A percentile compares a stretch with the other conserved stretches of the same genome.
Conservation (phyloP, 805 yeast genomes). For the Candida andamanensis region DNA sequence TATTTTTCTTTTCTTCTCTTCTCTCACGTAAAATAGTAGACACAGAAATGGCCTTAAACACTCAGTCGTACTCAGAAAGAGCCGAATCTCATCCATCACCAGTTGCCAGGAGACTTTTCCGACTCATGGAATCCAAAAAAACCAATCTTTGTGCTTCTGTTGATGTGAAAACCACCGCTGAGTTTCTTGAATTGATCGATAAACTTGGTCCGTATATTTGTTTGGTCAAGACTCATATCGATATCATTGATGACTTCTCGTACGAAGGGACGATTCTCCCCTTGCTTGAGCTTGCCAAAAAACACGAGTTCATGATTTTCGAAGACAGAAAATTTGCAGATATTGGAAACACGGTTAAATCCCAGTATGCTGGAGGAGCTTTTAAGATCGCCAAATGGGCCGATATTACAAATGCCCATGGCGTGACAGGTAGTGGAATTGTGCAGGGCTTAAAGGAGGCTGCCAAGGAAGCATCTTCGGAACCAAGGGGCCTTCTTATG, state of each 20-base stretch:
- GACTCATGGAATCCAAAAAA: conserved; percentile 71
- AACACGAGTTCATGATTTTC: conserved; percentile 85
- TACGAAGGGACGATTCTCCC: conserved; percentile 78
- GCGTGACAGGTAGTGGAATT: conserved; percentile 93
- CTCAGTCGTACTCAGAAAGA: conserved; percentile 55
- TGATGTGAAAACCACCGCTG: conserved; percentile 78
- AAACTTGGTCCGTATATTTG: conserved; percentile 87
- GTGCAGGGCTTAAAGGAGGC: conserved; percentile 85
- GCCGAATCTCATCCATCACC: conserved; percentile 70
- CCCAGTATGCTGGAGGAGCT: conserved; percentile 88
- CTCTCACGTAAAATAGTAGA: no score
- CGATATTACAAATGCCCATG: conserved; percentile 96
- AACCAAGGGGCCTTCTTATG: conserved; percentile 89
- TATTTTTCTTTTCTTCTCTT: conserved; percentile 1
- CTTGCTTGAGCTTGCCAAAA: conserved; percentile 61
- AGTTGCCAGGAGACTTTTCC: conserved; percentile 69
- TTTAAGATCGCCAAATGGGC: conserved; percentile 91
- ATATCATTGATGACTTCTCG: conserved; percentile 83
- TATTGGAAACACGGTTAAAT: conserved; percentile 94
- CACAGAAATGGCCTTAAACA: conserved; percentile 20
- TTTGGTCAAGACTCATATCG: conserved; percentile 90
- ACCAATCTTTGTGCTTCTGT: conserved; percentile 92
- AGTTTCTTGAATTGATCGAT: conserved; percentile 68
- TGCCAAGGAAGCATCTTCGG: conserved; percentile 59
- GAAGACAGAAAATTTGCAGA: conserved; percentile 99